These are phyloP conservation scores for Cinnamomum chago DNA, from an alignment of 164 flowering plant genomes.

Conservation along the genomic window DNA sequence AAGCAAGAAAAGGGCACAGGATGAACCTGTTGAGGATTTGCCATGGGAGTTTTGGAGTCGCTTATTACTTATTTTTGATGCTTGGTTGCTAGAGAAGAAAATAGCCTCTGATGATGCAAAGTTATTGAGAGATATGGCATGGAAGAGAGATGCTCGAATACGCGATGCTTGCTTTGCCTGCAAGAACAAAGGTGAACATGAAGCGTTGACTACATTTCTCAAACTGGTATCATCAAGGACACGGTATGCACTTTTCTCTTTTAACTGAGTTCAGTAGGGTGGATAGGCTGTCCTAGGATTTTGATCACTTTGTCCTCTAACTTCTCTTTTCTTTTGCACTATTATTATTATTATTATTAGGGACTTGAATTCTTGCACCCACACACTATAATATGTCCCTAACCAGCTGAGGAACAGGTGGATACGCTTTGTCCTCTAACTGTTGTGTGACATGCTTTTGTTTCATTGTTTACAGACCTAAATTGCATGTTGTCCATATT, in stretches of 20 bases:
- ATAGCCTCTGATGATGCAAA: conserved; percentile 57
- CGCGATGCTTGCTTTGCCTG: conserved; percentile 59
- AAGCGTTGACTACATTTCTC: conserved; percentile 49
- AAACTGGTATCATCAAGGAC: conserved; percentile 46
- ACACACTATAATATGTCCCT: too few relatives aligned
- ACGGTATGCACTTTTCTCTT: conserved; percentile 37
- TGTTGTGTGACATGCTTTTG: conserved; percentile 7
- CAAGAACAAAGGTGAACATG: conserved; percentile 62
- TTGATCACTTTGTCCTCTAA: neutral
- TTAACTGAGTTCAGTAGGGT: neutral
- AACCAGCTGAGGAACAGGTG: too few relatives aligned
- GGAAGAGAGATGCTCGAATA: conserved; percentile 73
- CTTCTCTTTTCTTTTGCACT: too few relatives aligned
- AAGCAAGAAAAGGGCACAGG: conserved; percentile 50
- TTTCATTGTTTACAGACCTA: conserved; percentile 48
- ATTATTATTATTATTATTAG: too few relatives aligned
- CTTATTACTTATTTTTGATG: conserved; percentile 71
- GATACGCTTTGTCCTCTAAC: neutral
- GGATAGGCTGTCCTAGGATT: neutral
- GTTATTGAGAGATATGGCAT: conserved; percentile 71
- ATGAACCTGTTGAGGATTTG: conserved; percentile 69
- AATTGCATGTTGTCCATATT: conserved; percentile 80
- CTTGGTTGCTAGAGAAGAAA: conserved; percentile 89
- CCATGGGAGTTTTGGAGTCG: conserved; percentile 95
- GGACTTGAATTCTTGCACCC: too few relatives aligned